Evolutionary conservation across 352 stramenopile genomes (phyloP).

Genomic region (Globisporangium alternatum): DNA sequence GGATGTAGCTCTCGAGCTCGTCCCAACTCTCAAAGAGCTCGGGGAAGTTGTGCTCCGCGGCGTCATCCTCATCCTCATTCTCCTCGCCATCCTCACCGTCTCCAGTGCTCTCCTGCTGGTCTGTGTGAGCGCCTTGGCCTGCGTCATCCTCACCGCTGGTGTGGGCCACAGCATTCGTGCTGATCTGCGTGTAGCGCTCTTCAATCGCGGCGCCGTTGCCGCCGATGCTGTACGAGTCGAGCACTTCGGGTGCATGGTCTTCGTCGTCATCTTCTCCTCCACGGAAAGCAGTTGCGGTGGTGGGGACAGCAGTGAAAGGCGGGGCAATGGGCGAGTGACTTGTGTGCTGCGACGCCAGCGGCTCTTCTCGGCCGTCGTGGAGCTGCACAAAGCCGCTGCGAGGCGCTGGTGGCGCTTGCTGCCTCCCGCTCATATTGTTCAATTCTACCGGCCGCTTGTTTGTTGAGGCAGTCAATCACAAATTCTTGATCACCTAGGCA

Average conservation of each 20-base stretch:
- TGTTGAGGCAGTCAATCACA: too few species aligned
- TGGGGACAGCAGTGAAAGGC: background rate
- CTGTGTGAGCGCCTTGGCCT: background rate
- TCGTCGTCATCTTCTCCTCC: background rate
- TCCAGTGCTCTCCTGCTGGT: background rate
- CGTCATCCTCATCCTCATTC: background rate
- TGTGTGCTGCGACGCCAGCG: background rate
- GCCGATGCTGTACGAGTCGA: background rate
- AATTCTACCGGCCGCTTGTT: background rate
- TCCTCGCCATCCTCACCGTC: background rate
- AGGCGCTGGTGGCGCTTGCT: background rate
- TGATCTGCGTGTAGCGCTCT: background rate
- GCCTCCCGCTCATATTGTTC: constrained; percentile 1
- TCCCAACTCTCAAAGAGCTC: background rate
- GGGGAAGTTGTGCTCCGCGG: constrained; percentile 1
- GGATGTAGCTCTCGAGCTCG: constrained; percentile 4
- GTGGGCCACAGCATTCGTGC: background rate
- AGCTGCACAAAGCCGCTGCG: background rate
- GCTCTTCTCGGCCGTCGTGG: background rate
- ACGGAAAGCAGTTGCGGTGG: background rate
- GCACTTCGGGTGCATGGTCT: background rate
- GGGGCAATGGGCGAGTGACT: background rate
- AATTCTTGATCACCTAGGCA: background rate
- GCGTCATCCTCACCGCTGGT: background rate
- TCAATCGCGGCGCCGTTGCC: background rate